Percentiles rank a stretch among this genome's conserved stretches.
Conservation (phyloP, 371 early-diverging fungal species). For the Circinella minor region DNA sequence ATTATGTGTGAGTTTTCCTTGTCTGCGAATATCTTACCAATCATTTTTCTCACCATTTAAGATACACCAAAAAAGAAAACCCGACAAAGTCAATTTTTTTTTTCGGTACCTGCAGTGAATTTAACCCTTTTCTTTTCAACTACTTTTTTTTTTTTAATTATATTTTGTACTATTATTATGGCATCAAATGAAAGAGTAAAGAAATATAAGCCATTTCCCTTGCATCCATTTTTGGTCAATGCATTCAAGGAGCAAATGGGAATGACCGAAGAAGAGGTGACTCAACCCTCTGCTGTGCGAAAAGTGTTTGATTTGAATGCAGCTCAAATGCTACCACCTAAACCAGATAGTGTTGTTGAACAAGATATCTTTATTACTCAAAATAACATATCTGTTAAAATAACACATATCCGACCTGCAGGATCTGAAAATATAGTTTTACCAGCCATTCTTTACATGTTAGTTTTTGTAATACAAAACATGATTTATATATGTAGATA, state of each 20-base stretch:
- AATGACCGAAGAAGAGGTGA: conserved; percentile 8
- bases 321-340: conserved; percentile 3
- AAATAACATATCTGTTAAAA: conserved; percentile 10
- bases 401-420: conserved; percentile 15
- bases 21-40: conserved; percentile 2
- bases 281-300: conserved; percentile 1
- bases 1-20: background rate
- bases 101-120: no score
- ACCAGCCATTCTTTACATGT: conserved; percentile 21
- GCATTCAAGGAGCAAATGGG: conserved; percentile 7
- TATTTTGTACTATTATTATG: background rate
- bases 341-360: conserved; percentile 10
- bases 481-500: background rate
- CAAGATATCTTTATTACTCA: background rate
- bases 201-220: conserved; percentile 9
- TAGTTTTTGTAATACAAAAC: background rate
- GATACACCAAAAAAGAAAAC: background rate
- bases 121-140: background rate
- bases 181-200: background rate
- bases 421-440: conserved; percentile 14
- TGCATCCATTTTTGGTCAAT: conserved; percentile 6
- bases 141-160: background rate
- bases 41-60: conserved; percentile 4
- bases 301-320: conserved; percentile 13
- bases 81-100: background rate